Base-by-base conservation (phyloP, 176 grass and related monocot genomes). In the Hyparrhenia diplandra region DNA sequence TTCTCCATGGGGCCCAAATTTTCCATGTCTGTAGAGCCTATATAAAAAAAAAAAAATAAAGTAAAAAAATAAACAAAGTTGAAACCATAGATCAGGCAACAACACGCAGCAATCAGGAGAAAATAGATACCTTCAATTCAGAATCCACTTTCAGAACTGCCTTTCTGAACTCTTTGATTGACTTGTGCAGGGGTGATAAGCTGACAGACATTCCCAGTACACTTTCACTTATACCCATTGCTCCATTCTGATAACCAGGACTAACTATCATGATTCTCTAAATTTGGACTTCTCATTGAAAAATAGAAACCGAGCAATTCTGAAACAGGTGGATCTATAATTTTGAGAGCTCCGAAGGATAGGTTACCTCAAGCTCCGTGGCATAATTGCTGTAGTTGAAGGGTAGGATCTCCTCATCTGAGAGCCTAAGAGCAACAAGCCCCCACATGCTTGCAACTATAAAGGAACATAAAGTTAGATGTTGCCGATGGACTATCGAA, bases 381-480 rank as follows among this genome's bases (percentile, higher is more conserved):
- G 78, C 83, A 62, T 97, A 97, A 13, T 74, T 92, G 72, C 82
- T 75, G 67, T 97, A 97, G 70, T 97, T 86, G 77, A 97, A 97
- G 35, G 91, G 94, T 76, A 97, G 90, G 71, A 89, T 88, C 92
- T 92, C 94, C 24, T 94, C 94, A 64, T 97, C 91, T 54, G 94
- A 88, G 67, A 97, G 87, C 79, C 77, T 87, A 73, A 97, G 79
- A 80, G 91, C 91, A 80, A 94, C 64, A 66, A 97, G 84, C 16
- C 94, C 94, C 94, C 94, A 97, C 18, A 97, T 83, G 79, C 91
- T 97, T 67, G 94, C 89, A 69, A 29, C 94, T 97, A 45, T 7
- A 18, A 82, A 77, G 35, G 13, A 84, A 65, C 2, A 65, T 40
- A 14, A 43, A 25, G 54, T 89, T 67, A 46, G 27, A 66, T 66